Conservation (phyloP, 371 early-diverging fungal species). For the Parasitella parasitica region DNA sequence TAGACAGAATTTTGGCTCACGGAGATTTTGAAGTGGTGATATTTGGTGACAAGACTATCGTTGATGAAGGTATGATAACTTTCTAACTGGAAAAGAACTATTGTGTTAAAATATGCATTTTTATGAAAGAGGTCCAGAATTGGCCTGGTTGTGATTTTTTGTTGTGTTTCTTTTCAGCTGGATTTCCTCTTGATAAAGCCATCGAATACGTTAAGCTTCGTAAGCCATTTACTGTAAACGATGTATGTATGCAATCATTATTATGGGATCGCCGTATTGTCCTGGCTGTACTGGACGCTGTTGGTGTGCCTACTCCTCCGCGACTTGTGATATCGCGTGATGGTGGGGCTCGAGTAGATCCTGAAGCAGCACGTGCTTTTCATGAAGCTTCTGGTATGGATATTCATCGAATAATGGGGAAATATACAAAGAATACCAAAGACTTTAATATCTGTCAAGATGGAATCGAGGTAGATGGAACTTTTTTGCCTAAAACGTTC, state of each 20-base stretch:
- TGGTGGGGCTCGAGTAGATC: slow-evolving; percentile 62
- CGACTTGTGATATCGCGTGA: slow-evolving; percentile 78
- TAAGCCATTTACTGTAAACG: slow-evolving; percentile 89
- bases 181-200: slow-evolving; percentile 95
- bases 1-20: slow-evolving; percentile 74
- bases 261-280: slow-evolving; percentile 94
- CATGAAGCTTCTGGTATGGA: slow-evolving; percentile 56
- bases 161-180: slow-evolving; percentile 94
- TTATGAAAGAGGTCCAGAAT: slow-evolving; percentile 65
- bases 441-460: slow-evolving; percentile 44
- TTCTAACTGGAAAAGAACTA: not conserved
- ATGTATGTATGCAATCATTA: slow-evolving; percentile 87
- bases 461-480: slow-evolving; percentile 72
- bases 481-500: slow-evolving; percentile 86
- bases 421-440: slow-evolving; percentile 28
- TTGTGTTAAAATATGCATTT: not conserved
- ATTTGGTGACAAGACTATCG: slow-evolving; percentile 95
- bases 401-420: slow-evolving; percentile 38
- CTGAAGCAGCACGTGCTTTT: slow-evolving; percentile 40
- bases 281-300: slow-evolving; percentile 77
- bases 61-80: slow-evolving; percentile 79
- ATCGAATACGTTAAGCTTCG: slow-evolving; percentile 84
- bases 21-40: slow-evolving; percentile 86
- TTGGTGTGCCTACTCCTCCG: slow-evolving; percentile 87
- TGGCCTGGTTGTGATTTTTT: slow-evolving; percentile 98